A percentile compares a stretch with the other conserved stretches of the same genome.
Evolutionary conservation across 2,329 filamentous ascomycete genomes (phyloP).

Genomic region (Sclerotinia borealis): DNA sequence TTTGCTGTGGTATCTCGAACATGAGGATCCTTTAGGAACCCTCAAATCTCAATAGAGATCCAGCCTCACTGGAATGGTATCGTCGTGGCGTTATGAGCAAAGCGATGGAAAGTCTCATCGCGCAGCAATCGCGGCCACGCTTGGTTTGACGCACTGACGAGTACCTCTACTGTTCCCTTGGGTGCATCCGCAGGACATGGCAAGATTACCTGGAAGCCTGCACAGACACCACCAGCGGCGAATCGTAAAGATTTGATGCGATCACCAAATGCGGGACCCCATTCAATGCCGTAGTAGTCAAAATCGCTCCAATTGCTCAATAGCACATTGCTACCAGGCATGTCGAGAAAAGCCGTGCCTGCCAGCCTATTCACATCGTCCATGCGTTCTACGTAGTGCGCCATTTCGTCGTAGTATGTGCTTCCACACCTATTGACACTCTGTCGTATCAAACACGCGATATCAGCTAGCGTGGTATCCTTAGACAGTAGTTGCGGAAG

Average conservation of each 20-base stretch:
- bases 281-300: conserved; percentile 5
- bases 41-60: background rate
- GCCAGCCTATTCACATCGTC: background rate
- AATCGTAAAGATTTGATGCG: background rate
- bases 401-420: background rate
- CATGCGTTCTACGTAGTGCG: background rate
- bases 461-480: background rate
- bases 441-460: background rate
- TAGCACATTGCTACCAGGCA: conserved; percentile 4
- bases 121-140: background rate
- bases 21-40: background rate
- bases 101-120: conserved; percentile 1
- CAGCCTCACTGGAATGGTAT: conserved; percentile 4
- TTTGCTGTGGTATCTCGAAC: background rate
- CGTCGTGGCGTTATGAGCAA: background rate
- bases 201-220: conserved; percentile 1
- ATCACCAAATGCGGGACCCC: conserved; percentile 1
- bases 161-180: background rate
- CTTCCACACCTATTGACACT: background rate
- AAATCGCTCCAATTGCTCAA: background rate
- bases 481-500: background rate
- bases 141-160: conserved; percentile 2
- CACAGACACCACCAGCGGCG: background rate
- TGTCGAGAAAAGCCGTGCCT: conserved; percentile 1
- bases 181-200: background rate